A percentile compares a stretch with the other conserved stretches of the same genome.
Conservation (phyloP, 192 early-diverging fungal genomes). For the Dissophora globulifera region DNA sequence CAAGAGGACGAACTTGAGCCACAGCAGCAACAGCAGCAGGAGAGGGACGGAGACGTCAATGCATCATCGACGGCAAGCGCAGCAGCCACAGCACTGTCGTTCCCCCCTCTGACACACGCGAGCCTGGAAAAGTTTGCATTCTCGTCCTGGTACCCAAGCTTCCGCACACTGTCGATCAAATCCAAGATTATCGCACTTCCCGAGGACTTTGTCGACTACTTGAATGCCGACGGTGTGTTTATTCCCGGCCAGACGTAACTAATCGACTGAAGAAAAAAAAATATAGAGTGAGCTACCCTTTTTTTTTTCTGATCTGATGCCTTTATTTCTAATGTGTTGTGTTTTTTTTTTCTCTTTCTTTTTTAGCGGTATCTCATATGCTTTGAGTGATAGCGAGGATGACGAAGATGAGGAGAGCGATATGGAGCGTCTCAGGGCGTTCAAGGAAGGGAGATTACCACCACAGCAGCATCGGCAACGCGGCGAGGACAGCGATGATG, state of each 20-base stretch:
- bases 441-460: conserved; percentile 18
- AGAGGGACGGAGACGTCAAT: too few species aligned
- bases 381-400: conserved; percentile 35
- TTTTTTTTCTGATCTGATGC: background rate
- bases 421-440: conserved; percentile 26
- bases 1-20: conserved; percentile 18
- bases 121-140: conserved; percentile 81
- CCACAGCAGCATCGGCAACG: conserved; percentile 2
- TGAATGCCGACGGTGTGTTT: conserved; percentile 86
- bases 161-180: conserved; percentile 74
- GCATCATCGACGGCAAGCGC: background rate
- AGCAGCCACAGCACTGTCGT: conserved; percentile 20
- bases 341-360: background rate
- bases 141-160: conserved; percentile 81
- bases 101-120: conserved; percentile 68
- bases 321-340: too few species aligned
- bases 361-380: conserved; percentile 32
- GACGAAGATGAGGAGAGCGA: conserved; percentile 26
- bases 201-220: conserved; percentile 83
- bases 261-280: too few species aligned
- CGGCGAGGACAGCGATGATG: conserved; percentile 20
- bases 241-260: conserved; percentile 78
- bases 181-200: conserved; percentile 80
- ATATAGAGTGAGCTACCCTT: too few species aligned
- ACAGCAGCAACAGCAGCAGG: conserved; percentile 9